phyloP scores from a whole-genome alignment of 495 filamentous ascomycete genomes.

The Xylaria cubensis region DNA sequence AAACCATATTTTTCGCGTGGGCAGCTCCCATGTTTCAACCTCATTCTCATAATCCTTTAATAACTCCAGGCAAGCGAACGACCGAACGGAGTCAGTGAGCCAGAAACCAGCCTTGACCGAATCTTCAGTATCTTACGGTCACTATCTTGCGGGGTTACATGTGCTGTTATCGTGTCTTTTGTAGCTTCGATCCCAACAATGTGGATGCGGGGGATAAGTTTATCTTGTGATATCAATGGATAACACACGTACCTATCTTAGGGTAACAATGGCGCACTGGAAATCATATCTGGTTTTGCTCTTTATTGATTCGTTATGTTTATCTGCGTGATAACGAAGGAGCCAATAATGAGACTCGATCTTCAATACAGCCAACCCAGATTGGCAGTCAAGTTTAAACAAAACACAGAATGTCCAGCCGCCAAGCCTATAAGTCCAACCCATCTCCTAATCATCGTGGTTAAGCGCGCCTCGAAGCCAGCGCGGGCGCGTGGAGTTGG shows the following conservation, averaged over 20 bases:
- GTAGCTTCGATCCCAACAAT: background rate
- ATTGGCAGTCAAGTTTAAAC: background rate
- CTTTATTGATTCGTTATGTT: background rate
- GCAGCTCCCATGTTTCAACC: background rate
- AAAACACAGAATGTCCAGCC: background rate
- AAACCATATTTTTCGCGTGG: background rate
- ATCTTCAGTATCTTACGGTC: background rate
- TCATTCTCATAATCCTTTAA: background rate
- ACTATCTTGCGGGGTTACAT: no score
- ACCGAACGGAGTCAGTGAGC: background rate
- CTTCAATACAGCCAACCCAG: background rate
- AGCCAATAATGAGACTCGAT: background rate
- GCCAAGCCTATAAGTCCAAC: background rate
- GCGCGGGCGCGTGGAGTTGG: slow-evolving; percentile 3
- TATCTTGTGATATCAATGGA: background rate
- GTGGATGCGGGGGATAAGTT: background rate
- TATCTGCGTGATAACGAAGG: background rate
- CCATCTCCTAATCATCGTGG: background rate
- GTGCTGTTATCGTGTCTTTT: background rate
- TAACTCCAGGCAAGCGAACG: background rate
- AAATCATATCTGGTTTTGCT: background rate
- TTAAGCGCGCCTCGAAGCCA: background rate
- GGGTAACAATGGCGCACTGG: background rate
- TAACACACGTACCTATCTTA: background rate
- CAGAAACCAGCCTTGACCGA: background rate